Evolutionary conservation across 1,284 basidiomycete species (phyloP), one percentile per base, ranked within the genome.

Genomic region (Uromyces viciae-fabae): DNA sequence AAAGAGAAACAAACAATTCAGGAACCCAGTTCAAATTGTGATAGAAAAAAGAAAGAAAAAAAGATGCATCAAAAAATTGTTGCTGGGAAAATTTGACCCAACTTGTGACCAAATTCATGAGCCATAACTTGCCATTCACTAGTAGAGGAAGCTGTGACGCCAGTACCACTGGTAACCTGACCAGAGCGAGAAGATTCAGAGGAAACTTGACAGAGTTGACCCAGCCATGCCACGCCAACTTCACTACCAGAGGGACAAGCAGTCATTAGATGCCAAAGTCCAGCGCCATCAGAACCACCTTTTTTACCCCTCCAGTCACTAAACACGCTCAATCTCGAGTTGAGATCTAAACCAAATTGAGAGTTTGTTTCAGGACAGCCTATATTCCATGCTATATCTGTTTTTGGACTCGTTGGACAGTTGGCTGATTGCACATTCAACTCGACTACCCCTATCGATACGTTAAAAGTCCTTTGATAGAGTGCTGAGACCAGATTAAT

Each of bases 261-360:
- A 82, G 92, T 94, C 91, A 95, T 92, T 17, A 97, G 88, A 87
- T 95, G 94, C 93, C 94, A 95, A 36, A 97, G 88, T 0, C 94
- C 94, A 22, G 90, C 90, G 1, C 83, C 83, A 71, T 84, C 84
- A 5, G 28, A 82, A 7, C 82, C 86, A n/a, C 90, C 90, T 83
- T 91, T 91, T 77, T 87, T 84, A 0, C 93, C 93, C 82, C 94
- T 88, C 94, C 94, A 96, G 77, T 90, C 87, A 25, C 92, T 93
- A 86, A 97, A 95, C 19, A 90, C 86, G 31, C 92, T 93, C 36
- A 96, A 88, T 1, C 94, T 90, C 72, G 90, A 87, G 84, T 93
- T 91, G 81, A 94, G 87, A 64, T 83, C 83, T 40, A 85, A 19
- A 7, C 84, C 83, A n/a, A n/a, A n/a, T 75, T 84, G 83, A 11